Evolutionary conservation across 2,329 filamentous ascomycete species (phyloP), one percentile per base, ranked within the genome.

Genomic region (Alternaria arbusti): DNA sequence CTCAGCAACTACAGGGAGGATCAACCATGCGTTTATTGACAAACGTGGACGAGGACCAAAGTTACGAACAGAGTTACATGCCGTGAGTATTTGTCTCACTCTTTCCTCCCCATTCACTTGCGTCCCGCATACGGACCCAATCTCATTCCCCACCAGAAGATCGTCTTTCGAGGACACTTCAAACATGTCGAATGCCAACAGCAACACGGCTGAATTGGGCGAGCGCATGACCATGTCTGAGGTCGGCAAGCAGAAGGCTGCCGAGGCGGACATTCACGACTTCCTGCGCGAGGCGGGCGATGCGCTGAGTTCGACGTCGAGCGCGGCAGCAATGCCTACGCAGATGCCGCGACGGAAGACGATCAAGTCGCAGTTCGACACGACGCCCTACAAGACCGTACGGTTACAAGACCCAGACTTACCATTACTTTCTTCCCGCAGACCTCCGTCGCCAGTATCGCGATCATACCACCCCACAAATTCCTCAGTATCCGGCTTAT

Each of bases 1-100:
- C 76, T 30, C 74, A 72, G 32, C 70, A 75, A 51, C 68, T 70
- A 59, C 79, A 79, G 70, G 77, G 80, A 72, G 81, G 81, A 59
- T 79, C 82, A 59, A 83, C 82, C 49, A 84, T 86, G 83, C 82
- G 84, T 63, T 77, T 85, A 73, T 79, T 86, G 78, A 84, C 83
- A 67, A 81, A 81, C 66, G 76, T 73, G 44, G 82, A 84, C 57
- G 81, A 83, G 51, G 74, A 72, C 66, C 72, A 73, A 57, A 76
- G 75, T 69, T 82, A 82, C 70, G 74, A 72, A 66, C 72, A 73
- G 56, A 76, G 75, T 68, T 82, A 82, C 70, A 76, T 78, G 71
- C 74, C 78, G 81, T 80, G 79, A 81, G 79, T 84, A 78, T 61
- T 75, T 75, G 71, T 67, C 60, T 70, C 64, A 49, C 56, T 57